Base-by-base conservation (phyloP, 805 yeast species). In the Saccharomycopsis olivae region DNA sequence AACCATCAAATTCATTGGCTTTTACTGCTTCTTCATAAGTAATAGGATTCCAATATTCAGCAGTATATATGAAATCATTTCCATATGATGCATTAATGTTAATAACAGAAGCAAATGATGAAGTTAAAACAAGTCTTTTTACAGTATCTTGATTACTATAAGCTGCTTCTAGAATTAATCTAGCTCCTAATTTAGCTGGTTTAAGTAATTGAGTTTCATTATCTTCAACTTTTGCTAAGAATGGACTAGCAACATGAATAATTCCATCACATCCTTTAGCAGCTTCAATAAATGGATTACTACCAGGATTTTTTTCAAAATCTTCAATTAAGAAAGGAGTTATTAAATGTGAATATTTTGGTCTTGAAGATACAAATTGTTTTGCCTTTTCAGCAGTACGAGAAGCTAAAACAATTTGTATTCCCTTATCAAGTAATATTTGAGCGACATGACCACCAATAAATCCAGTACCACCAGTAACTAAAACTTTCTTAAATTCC, bases 201-300 rank as follows among this genome's bases (percentile, higher is more conserved):
- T 54, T 60, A 42, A 75, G 56, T 39, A 75, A 58, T 16, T 71
- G 77, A 36, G 66, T 65, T 42, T 68, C 77, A 24, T 49, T 53
- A 27, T 66, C 61, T 11, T 61, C 55, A 16, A 62, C 56, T 9
- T 65, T 61, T 52, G 65, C 68, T 20, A 64, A 59, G 52, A 69
- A 69, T 11, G 83, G 81, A 11, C 79, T 68, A 2, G 84, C 83
- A 36, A 77, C 75, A 25, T 66, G 71, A 10, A 60, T 60, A 41
- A 74, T 66, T 31, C 74, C 78, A 25, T 69, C 68, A 44, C 68
- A 66, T 24, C 57, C 60, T 48, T 65, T 54, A 48, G 75, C 61
- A 1, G 66, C 65, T 5, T 53, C 53, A 40, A 67, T 68, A 44
- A 71, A 71, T 0, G 75, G 72, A 11, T 62, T 41, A n/a, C 18